Conservation (phyloP, 1,139 yeast species). For the Zygosaccharomyces sapae region DNA sequence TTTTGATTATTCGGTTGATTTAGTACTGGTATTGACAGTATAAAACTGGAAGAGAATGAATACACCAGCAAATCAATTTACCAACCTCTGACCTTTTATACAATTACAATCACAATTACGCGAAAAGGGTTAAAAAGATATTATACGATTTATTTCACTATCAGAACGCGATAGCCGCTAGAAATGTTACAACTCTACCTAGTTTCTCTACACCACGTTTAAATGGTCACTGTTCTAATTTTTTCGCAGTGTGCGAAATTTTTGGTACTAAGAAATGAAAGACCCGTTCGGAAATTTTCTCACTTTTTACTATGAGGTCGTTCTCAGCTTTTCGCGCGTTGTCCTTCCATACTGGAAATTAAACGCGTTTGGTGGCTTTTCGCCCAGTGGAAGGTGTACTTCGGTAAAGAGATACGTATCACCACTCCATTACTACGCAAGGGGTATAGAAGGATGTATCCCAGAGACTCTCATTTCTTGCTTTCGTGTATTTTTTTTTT, state of each 20-base stretch:
- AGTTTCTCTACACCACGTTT: not conserved
- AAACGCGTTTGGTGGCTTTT: constrained; percentile 3
- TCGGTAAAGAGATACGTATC: not conserved
- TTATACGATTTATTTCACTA: not conserved
- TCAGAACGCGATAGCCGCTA: not conserved
- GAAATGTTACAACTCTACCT: not conserved
- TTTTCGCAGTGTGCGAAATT: constrained; percentile 1
- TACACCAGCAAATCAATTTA: not conserved
- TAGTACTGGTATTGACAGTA: not conserved
- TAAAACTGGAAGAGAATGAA: not conserved
- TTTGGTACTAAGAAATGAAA: not conserved
- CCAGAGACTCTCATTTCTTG: not conserved
- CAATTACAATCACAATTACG: not conserved
- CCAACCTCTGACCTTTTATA: not conserved
- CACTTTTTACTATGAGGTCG: constrained; percentile 2
- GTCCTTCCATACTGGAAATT: not conserved
- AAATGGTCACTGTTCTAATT: not conserved
- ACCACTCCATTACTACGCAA: not conserved
- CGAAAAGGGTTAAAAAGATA: not conserved
- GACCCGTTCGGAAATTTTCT: constrained; percentile 8
- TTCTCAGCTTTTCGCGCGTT: constrained; percentile 5
- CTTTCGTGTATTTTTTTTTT: constrained; percentile 38
- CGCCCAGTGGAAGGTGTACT: not conserved
- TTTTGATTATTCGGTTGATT: constrained; percentile 35
- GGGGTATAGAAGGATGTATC: not conserved